Evolutionary conservation across 1,139 yeast genomes (phyloP), one percentile per base, ranked within the genome.

Genomic region (Nematodospora anomalae): DNA sequence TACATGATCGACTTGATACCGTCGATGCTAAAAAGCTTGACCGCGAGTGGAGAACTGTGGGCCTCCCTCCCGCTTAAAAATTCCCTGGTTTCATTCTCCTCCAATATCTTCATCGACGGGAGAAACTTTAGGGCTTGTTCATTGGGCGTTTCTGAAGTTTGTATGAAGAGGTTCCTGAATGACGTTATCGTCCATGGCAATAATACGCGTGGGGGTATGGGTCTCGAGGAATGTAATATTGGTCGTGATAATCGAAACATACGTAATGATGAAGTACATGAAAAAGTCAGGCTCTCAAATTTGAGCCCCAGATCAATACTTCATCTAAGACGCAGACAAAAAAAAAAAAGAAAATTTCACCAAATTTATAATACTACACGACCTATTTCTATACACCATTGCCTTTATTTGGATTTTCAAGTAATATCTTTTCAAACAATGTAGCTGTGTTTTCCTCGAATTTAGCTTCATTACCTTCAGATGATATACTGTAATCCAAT

Each of bases 401-500:
- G 15, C 13, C 10, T 6, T 18, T 18, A 8, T 18, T 18, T 6
- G 21, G 21, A 14, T 39, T 28, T 26, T 48, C 58, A 40, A 71
- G 69, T 38, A 79, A 52, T 41, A 74, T 56, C 48, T 67, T 69
- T 43, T 79, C 85, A 36, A 80, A 76, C 39, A 77, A 60, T 30
- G 71, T 64, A 3, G 75, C 73, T 9, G 77, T 66, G 45, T 76
- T 76, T 43, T 79, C 84, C 45, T 75, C 80, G 34, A 71, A 60
- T 38, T 67, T 69, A 13, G 61, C 53, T 11, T 26, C 24, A 28
- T 71, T 78, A 10, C 66, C 60, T 26, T 50, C 53, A 12, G 55
- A 56, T 59, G 79, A 73, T 45, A 85, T 82, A 30, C 80, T 75
- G 44, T 77, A 76, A 58, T 92, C 99, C 41, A 92, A 71, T 43